phyloP scores from a whole-genome alignment of 2,329 filamentous ascomycete species.

The Fusarium secorum region DNA sequence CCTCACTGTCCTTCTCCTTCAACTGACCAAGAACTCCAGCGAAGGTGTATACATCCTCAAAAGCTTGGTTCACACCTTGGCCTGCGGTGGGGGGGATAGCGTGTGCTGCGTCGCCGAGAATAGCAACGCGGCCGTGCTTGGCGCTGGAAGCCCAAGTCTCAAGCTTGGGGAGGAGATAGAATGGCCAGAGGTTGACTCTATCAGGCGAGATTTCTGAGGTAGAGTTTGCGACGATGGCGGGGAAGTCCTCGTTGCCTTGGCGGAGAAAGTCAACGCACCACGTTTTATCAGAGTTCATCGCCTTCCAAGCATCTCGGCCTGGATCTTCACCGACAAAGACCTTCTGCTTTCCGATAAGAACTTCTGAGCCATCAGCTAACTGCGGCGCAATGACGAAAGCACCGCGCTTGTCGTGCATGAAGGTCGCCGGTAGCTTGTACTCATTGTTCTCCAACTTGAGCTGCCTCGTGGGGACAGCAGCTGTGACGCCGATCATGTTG shows the following conservation, averaged over 20 bases:
- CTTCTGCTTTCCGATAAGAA: conserved; percentile 57
- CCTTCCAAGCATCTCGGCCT: conserved; percentile 54
- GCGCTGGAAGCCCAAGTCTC: conserved; percentile 52
- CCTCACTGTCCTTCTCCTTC: conserved; percentile 42
- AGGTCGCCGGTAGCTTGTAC: conserved; percentile 53
- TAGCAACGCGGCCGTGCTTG: conserved; percentile 47
- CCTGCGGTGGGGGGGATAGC: conserved; percentile 58
- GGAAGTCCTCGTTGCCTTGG: conserved; percentile 47
- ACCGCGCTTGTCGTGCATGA: conserved; percentile 52
- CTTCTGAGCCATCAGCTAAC: conserved; percentile 55
- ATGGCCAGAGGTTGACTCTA: conserved; percentile 58
- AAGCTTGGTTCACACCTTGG: conserved; percentile 56
- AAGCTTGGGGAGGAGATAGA: conserved; percentile 57
- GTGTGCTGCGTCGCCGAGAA: conserved; percentile 59
- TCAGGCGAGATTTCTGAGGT: conserved; percentile 43
- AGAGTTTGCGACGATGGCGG: conserved; percentile 48
- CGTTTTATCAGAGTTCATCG: conserved; percentile 50
- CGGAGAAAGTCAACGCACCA: conserved; percentile 47
- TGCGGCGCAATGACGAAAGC: conserved; percentile 62
- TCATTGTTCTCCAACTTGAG: conserved; percentile 44
- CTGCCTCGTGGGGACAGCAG: conserved; percentile 47
- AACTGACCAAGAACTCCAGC: conserved; percentile 48
- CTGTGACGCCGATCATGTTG: conserved; percentile 53
- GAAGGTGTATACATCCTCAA: conserved; percentile 59
- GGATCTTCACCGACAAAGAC: conserved; percentile 45